Conservation (phyloP, 2,329 filamentous ascomycete genomes). For the Aspergillus carbonarius region DNA sequence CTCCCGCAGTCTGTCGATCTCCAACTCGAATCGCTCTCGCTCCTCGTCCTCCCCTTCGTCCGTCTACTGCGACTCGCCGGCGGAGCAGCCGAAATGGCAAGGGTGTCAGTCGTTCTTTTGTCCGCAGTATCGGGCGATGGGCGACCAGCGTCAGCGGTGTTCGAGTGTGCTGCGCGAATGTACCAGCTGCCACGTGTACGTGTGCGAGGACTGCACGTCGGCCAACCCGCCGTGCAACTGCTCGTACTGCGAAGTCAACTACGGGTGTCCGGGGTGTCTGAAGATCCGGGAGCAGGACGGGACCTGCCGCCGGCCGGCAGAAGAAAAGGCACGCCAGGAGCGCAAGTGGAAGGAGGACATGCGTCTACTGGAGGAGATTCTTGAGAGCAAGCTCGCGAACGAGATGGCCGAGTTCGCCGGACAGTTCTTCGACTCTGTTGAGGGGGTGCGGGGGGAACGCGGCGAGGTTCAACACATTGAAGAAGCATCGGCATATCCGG, state of each 20-base stretch:
- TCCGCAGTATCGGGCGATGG: slow-evolving; percentile 42
- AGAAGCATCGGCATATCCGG: slow-evolving; percentile 2
- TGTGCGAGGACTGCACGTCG: slow-evolving; percentile 46
- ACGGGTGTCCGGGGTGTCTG: slow-evolving; percentile 46
- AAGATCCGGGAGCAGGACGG: slow-evolving; percentile 40
- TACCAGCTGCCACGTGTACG: slow-evolving; percentile 45
- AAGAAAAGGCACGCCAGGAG: slow-evolving; percentile 40
- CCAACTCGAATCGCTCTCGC: slow-evolving; percentile 41
- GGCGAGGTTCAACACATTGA: slow-evolving; percentile 9
- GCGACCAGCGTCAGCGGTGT: slow-evolving; percentile 48
- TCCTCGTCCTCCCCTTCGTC: slow-evolving; percentile 43
- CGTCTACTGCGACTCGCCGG: slow-evolving; percentile 36
- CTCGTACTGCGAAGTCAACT: slow-evolving; percentile 45
- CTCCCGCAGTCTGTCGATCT: slow-evolving; percentile 40
- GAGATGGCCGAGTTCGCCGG: slow-evolving; percentile 43
- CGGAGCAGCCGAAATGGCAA: slow-evolving; percentile 43
- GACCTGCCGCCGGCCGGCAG: slow-evolving; percentile 39
- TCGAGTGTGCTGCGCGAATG: slow-evolving; percentile 46
- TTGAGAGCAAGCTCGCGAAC: slow-evolving; percentile 44
- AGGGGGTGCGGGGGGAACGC: slow-evolving; percentile 8
- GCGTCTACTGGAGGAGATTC: slow-evolving; percentile 40
- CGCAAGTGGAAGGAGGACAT: slow-evolving; percentile 44
- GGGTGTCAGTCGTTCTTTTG: slow-evolving; percentile 52
- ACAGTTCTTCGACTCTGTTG: slow-evolving; percentile 39
- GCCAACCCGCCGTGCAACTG: slow-evolving; percentile 45